These are phyloP conservation scores for Pseudogymnoascus sp. DNA, from an alignment of 2,329 filamentous ascomycete species.

Conservation along the genomic window DNA sequence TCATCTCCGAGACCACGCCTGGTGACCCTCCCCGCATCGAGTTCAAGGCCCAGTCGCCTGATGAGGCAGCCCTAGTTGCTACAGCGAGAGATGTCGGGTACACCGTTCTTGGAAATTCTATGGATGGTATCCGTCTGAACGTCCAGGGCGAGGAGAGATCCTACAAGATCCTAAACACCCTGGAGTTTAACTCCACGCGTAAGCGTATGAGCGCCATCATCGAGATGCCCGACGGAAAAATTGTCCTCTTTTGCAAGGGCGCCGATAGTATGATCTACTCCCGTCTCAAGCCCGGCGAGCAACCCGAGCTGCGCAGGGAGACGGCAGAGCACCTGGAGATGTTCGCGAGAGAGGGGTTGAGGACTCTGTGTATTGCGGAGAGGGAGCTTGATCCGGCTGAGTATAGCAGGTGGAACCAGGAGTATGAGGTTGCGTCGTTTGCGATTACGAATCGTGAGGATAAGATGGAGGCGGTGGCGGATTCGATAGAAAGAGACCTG, in stretches of 20 bases:
- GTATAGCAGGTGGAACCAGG: slow-evolving; percentile 76
- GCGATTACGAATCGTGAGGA: slow-evolving; percentile 83
- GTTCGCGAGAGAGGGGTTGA: slow-evolving; percentile 90
- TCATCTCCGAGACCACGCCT: slow-evolving; percentile 82
- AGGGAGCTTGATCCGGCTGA: slow-evolving; percentile 73
- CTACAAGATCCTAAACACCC: slow-evolving; percentile 84
- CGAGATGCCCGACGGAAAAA: slow-evolving; percentile 83
- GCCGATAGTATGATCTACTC: slow-evolving; percentile 97
- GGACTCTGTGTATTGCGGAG: slow-evolving; percentile 90
- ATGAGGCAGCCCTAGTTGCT: slow-evolving; percentile 91
- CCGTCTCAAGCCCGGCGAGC: slow-evolving; percentile 76
- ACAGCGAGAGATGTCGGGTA: slow-evolving; percentile 95
- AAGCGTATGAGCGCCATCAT: slow-evolving; percentile 98
- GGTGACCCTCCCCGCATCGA: slow-evolving; percentile 84
- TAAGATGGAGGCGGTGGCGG: slow-evolving; percentile 83
- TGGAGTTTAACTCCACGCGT: slow-evolving; percentile 94
- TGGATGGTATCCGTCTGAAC: slow-evolving; percentile 78
- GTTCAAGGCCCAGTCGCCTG: slow-evolving; percentile 95
- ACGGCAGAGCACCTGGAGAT: slow-evolving; percentile 97
- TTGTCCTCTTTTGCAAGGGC: slow-evolving; percentile 92
- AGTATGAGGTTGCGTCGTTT: slow-evolving; percentile 81
- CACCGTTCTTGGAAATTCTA: slow-evolving; percentile 74
- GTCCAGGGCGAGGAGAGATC: slow-evolving; percentile 77
- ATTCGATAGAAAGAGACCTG: slow-evolving; percentile 84
- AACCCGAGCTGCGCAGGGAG: slow-evolving; percentile 70